These are phyloP conservation scores for Leptosphaerulina australis DNA, from an alignment of 2,329 filamentous ascomycete species.

Conservation along the genomic window DNA sequence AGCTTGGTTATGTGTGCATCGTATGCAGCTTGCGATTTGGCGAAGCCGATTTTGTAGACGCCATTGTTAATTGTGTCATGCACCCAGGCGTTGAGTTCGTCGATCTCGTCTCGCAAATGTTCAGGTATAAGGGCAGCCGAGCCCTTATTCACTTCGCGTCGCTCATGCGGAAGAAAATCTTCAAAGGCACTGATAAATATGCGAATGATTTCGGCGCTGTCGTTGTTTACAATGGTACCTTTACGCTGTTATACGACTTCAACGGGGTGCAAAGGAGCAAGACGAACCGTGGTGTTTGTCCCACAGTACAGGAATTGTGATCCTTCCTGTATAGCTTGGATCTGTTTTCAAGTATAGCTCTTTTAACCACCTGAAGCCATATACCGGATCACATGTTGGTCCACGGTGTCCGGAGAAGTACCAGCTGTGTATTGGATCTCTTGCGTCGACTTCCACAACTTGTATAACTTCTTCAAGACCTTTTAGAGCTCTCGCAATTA, in stretches of 20 bases:
- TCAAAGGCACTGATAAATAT: slow-evolving; percentile 45
- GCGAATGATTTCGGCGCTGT: slow-evolving; percentile 44
- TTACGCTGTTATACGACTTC: slow-evolving; percentile 8
- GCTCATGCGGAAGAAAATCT: slow-evolving; percentile 49
- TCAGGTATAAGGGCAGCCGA: slow-evolving; percentile 71
- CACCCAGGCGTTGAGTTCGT: slow-evolving; percentile 79
- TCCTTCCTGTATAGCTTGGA: slow-evolving; percentile 59
- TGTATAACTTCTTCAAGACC: slow-evolving; percentile 58
- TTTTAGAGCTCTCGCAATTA: slow-evolving; percentile 58
- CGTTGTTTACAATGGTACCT: slow-evolving; percentile 46
- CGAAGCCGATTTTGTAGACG: slow-evolving; percentile 73
- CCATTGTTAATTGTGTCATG: slow-evolving; percentile 67
- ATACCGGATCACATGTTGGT: slow-evolving; percentile 36
- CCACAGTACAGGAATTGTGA: slow-evolving; percentile 80
- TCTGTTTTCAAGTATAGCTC: slow-evolving; percentile 76
- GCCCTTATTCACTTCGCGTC: slow-evolving; percentile 60
- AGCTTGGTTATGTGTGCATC: slow-evolving; percentile 73
- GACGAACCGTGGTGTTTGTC: slow-evolving; percentile 62
- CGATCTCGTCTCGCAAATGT: slow-evolving; percentile 69
- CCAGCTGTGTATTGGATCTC: slow-evolving; percentile 41
- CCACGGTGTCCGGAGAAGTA: slow-evolving; percentile 40
- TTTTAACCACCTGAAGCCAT: slow-evolving; percentile 51
- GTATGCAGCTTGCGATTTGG: slow-evolving; percentile 82
- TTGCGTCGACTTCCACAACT: slow-evolving; percentile 52
- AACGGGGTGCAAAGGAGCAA: too few species aligned